These are phyloP conservation scores for Rutstroemia sp. DNA, from an alignment of 2,329 filamentous ascomycete species.

Conservation along the genomic window DNA sequence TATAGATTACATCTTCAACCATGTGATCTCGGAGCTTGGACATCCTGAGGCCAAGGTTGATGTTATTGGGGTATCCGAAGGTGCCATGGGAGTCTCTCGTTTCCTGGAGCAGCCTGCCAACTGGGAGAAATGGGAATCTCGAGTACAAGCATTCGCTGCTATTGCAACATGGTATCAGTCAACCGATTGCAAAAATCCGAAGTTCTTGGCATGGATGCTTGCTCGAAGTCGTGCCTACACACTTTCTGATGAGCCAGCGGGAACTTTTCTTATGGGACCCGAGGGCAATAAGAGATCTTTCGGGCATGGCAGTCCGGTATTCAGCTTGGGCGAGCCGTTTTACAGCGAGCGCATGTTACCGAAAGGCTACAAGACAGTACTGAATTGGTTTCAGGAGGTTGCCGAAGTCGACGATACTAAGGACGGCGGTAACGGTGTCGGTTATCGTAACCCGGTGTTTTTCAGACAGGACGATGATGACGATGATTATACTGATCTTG, in stretches of 20 bases:
- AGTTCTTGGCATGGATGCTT: not conserved
- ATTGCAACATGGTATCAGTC: constrained; percentile 40
- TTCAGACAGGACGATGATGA: constrained; percentile 12
- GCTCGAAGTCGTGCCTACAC: constrained; percentile 54
- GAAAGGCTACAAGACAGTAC: constrained; percentile 42
- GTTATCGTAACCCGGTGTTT: constrained; percentile 32
- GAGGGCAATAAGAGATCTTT: constrained; percentile 34
- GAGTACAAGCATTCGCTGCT: constrained; percentile 42
- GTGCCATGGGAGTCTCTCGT: constrained; percentile 47
- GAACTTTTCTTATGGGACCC: constrained; percentile 46
- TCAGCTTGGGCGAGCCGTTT: constrained; percentile 56
- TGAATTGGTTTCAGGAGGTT: constrained; percentile 55
- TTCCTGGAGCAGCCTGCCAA: constrained; percentile 51
- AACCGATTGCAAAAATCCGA: constrained; percentile 32
- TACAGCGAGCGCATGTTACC: constrained; percentile 58
- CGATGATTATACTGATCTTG: constrained; percentile 6
- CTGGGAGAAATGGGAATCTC: constrained; percentile 39
- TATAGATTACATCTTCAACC: constrained; percentile 57
- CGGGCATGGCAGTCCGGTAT: constrained; percentile 52
- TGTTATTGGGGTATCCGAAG: constrained; percentile 64
- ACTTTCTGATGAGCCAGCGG: constrained; percentile 42
- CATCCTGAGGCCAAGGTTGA: constrained; percentile 50
- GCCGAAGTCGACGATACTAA: constrained; percentile 32
- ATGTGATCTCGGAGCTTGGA: constrained; percentile 47
- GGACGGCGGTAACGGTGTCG: not conserved